Base-by-base conservation (phyloP, 2,329 filamentous ascomycete species). In the Tolypocladium nubicola region DNA sequence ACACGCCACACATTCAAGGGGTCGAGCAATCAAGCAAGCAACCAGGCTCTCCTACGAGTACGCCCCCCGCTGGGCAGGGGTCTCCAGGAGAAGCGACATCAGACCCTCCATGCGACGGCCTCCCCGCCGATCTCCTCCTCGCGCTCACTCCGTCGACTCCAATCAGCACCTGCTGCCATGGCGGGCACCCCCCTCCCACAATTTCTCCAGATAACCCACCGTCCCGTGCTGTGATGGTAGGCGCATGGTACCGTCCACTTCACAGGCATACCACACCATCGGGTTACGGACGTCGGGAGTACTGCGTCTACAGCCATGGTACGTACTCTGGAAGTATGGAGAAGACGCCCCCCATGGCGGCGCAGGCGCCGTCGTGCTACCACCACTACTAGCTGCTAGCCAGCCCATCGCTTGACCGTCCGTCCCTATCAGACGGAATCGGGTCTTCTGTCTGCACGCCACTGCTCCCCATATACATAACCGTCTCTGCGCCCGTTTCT, bases 401-500 rank as follows among this genome's bases (percentile, higher is more conserved):
- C 57, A 45, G 43, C 30, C 37, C 52, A 26, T 59, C 39, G 43
- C 41, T 37, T 49, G 23, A 43, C 19, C 9, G 40, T 43, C 50
- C 54, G 30, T 59, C 49, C 58, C 52, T 57, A 52, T 58, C 55
- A 56, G 53, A 54, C 53, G 53, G 26, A 43, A 21, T 52, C 52
- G 53, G 49, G 41, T 39, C 33, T 40, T 55, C 55, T 53, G 33
- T 55, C 55, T 53, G 33, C 53, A 39, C 45, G 43, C 57, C 56
- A 33, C 52, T 54, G 57, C 43, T 41, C 52, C 57, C 55, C 37
- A 63, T 61, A 65, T 64, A 64, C 64, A 64, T 66, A 63, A 62
- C 56, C 59, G 56, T 60, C 61, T 55, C 23, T 55, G 57, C 60
- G 54, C 60, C 63, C 63, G 52, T 58, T 58, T 53, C 41, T 43